phyloP scores from a whole-genome alignment of 768 basidiomycete species.

The Mycena vitilis region DNA sequence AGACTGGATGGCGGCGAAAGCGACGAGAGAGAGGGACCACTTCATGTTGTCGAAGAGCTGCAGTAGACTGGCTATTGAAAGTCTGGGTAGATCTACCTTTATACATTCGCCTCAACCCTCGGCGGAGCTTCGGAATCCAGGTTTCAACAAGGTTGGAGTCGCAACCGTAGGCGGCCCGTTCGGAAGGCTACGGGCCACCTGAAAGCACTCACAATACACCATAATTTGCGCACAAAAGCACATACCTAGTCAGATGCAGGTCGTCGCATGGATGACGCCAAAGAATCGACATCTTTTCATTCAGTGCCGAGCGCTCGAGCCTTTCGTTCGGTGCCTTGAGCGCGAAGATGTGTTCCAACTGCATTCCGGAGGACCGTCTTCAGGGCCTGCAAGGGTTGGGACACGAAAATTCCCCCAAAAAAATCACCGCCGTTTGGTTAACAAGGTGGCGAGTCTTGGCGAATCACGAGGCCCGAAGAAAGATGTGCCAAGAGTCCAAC shows the following conservation, averaged over 20 bases:
- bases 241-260: neutral
- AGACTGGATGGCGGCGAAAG: conserved; percentile 46
- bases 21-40: conserved; percentile 48
- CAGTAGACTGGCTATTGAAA: conserved; percentile 17
- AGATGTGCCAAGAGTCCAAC: neutral
- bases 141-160: neutral
- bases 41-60: conserved; percentile 42
- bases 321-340: no score
- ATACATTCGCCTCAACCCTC: conserved; percentile 1
- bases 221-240: no score
- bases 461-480: conserved; percentile 4
- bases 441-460: neutral
- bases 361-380: neutral
- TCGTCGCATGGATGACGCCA: neutral
- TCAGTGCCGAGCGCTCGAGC: no score
- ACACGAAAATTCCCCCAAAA: neutral
- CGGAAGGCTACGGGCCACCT: conserved; percentile 10
- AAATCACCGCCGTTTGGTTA: neutral
- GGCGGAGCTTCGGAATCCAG: conserved; percentile 25
- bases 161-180: conserved; percentile 6
- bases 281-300: neutral
- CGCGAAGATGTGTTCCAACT: no score
- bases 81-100: conserved; percentile 6
- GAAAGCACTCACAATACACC: neutral
- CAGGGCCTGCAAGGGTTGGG: neutral